phyloP scores from a whole-genome alignment of 805 yeast species.

The Cephaloascus fragrans region DNA sequence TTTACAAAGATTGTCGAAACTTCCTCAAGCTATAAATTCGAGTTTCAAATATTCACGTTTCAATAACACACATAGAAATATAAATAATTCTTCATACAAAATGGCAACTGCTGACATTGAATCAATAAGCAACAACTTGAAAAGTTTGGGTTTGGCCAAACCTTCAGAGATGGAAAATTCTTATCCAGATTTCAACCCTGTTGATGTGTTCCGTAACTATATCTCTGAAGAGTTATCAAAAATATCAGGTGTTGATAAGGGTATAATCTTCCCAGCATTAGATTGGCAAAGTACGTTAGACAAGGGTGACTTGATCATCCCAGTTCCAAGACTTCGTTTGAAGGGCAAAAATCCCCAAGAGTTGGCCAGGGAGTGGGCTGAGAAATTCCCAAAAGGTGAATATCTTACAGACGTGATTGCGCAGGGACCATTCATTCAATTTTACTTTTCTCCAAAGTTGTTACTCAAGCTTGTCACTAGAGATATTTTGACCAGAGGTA shows the following conservation, averaged over 20 bases:
- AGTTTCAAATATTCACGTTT: too few relatives aligned
- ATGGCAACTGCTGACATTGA: background rate
- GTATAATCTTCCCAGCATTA: constrained; percentile 69
- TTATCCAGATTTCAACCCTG: constrained; percentile 68
- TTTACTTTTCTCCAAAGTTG: constrained; percentile 62
- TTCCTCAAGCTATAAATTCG: too few relatives aligned
- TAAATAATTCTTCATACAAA: too few relatives aligned
- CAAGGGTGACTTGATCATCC: constrained; percentile 87
- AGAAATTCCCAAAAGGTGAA: constrained; percentile 61
- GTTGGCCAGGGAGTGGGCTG: constrained; percentile 70
- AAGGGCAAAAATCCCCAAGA: constrained; percentile 62
- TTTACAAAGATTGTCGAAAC: too few relatives aligned
- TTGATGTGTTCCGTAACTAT: constrained; percentile 84
- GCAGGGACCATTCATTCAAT: constrained; percentile 87
- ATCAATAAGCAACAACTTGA: background rate
- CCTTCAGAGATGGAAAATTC: constrained; percentile 49
- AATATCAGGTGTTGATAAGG: constrained; percentile 62
- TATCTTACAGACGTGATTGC: constrained; percentile 65
- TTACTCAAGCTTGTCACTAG: constrained; percentile 61
- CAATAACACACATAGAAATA: too few relatives aligned
- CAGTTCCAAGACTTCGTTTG: constrained; percentile 78
- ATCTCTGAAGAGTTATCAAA: constrained; percentile 69
- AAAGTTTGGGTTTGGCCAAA: constrained; percentile 17
- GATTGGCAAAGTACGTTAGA: constrained; percentile 83
- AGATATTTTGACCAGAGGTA: constrained; percentile 52